Evolutionary conservation across 2,329 filamentous ascomycete genomes (phyloP).

Genomic region (Xylaria sp.): DNA sequence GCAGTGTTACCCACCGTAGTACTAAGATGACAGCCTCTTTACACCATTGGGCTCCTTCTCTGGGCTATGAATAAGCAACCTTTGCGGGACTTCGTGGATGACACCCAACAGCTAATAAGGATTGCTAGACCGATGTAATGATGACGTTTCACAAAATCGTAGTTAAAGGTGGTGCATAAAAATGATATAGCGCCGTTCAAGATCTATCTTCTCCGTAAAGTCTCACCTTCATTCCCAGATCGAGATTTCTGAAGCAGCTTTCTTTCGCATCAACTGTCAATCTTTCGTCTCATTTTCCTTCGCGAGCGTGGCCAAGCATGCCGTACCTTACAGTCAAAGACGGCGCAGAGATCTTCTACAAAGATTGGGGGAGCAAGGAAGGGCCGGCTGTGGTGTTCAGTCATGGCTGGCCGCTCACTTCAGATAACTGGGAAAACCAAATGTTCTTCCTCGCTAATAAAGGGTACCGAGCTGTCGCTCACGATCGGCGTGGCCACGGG

Average conservation of each 20-base stretch:
- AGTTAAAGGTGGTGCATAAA: too few relatives aligned
- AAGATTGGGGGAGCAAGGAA: slow-evolving; percentile 15
- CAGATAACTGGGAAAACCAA: slow-evolving; percentile 15
- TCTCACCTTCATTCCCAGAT: too few relatives aligned
- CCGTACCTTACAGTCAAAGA: slow-evolving; percentile 15
- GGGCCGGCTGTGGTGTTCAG: slow-evolving; percentile 6
- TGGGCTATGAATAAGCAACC: neutral
- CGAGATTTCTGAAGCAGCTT: neutral
- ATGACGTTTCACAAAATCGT: neutral
- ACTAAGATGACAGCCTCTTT: neutral
- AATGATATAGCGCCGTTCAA: too few relatives aligned
- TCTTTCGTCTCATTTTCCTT: neutral
- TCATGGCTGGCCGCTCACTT: slow-evolving; percentile 13
- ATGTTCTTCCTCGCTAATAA: slow-evolving; percentile 17
- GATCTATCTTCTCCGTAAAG: too few relatives aligned
- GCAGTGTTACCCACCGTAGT: neutral
- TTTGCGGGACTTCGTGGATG: neutral
- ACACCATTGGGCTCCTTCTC: neutral
- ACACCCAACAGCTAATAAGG: neutral
- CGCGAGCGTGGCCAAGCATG: neutral
- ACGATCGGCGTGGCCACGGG: slow-evolving; percentile 13
- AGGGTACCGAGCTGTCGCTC: slow-evolving; percentile 10
- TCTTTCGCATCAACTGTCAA: neutral
- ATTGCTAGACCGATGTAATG: neutral
- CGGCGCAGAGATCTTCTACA: slow-evolving; percentile 19